Evolutionary conservation across 768 basidiomycete species (phyloP), one percentile per base, ranked within the genome.

Genomic region (Pulveroboletus sp.): DNA sequence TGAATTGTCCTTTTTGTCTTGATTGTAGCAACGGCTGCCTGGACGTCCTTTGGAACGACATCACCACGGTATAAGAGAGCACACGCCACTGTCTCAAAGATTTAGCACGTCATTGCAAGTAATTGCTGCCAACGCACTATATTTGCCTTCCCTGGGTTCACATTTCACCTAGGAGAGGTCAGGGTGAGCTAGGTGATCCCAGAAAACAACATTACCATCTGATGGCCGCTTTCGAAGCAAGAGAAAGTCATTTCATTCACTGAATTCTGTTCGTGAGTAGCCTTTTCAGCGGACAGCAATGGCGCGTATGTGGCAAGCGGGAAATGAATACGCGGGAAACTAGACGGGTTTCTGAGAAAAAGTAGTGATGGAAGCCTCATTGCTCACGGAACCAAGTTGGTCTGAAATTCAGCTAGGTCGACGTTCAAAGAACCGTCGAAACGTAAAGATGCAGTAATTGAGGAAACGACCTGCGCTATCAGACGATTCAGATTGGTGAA

Each of bases 321-420:
- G 85, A 97, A 98, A 70, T 98, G 95, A 58, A 98, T 97, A 66
- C 93, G 90, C 53, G 93, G 93, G 85, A 95, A 95, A 43, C 90
- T 93, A 32, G 42, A 48, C 39, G 24, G 14, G 45, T 49, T 55
- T 43, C 39, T 51, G 27, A 44, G 38, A 42, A 41, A 17, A 44
- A 27, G 43, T 38, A n/a, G 14, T 5, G 35, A 40, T 11, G 10
- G 15, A 37, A 17, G 17, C 7, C 3, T 15, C 18, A 17, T 46
- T 36, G 79, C 90, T 75, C 66, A 94, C 85, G 95, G 94, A 46
- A 97, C 94, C 70, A 97, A 74, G 73, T 98, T 98, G 43, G 94
- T 97, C 76, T 97, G 95, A 81, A 98, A 98, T 73, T 98, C 95
- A 70, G 88, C 92, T 60, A 98, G 71, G 71, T 98, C 95, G 60